Conservation (phyloP, 768 basidiomycete genomes). For the Lactarius trivialis region DNA sequence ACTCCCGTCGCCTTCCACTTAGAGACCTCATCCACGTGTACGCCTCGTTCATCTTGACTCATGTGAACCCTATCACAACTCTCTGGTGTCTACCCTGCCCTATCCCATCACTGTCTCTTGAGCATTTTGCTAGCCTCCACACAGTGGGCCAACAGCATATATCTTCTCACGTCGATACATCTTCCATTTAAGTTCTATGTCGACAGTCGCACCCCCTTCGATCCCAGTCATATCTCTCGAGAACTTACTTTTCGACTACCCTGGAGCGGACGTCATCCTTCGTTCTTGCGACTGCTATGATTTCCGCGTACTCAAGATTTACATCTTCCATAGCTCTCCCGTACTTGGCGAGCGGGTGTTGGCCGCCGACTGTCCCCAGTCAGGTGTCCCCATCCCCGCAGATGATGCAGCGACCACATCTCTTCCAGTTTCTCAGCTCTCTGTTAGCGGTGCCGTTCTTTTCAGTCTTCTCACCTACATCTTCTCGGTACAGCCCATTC, state of each 20-base stretch:
- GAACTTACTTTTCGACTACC: conserved; percentile 33
- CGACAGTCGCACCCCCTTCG: neutral
- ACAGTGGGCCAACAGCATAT: no score
- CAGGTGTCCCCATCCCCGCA: neutral
- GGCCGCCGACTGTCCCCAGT: conserved; percentile 5
- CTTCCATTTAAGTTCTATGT: neutral
- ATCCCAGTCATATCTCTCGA: neutral
- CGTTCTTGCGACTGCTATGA: conserved; percentile 37
- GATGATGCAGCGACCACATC: neutral
- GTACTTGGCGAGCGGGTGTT: conserved; percentile 30
- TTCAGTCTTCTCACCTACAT: conserved; percentile 9
- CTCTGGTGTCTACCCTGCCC: neutral
- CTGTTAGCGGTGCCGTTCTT: neutral
- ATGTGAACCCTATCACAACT: neutral
- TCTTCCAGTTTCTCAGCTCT: neutral
- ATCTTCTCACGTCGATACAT: neutral
- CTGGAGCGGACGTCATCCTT: conserved; percentile 39
- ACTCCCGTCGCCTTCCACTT: neutral
- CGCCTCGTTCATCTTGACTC: neutral
- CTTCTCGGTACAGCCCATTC: neutral
- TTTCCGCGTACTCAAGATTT: conserved; percentile 40
- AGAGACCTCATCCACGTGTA: neutral
- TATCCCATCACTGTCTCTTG: neutral
- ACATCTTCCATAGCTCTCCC: conserved; percentile 38
- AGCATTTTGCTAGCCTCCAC: neutral